A percentile compares a stretch with the other conserved stretches of the same genome.
These are phyloP conservation scores for Medakamo hakoo DNA, from an alignment of 139 green algal genomes.

Conservation along the genomic window DNA sequence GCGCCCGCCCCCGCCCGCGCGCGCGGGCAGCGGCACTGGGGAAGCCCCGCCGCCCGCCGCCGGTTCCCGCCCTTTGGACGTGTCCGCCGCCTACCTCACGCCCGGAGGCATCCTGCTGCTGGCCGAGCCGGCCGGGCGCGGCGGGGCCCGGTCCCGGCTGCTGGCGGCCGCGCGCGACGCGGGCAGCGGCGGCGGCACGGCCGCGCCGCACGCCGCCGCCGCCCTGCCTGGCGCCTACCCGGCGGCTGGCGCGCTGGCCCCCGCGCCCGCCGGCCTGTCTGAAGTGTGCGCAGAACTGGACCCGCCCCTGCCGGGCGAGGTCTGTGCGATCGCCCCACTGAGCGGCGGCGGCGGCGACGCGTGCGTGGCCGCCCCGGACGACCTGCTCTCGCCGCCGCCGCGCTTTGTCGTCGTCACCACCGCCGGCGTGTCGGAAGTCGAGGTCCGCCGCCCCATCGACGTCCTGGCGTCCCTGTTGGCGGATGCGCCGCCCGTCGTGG, in stretches of 20 bases:
- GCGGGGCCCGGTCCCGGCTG: constrained; percentile 30
- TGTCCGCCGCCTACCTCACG: constrained; percentile 46
- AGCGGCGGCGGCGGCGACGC: constrained; percentile 6
- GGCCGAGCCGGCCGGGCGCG: constrained; percentile 30
- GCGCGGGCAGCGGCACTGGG: not conserved
- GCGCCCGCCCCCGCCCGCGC: constrained; percentile 12
- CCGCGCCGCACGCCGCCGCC: constrained; percentile 15
- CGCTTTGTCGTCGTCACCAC: constrained; percentile 66
- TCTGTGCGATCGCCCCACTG: constrained; percentile 9
- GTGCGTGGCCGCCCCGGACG: constrained; percentile 16
- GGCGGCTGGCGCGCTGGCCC: no score
- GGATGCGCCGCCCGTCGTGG: no score
- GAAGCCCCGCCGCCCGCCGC: not conserved
- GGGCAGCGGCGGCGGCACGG: constrained; percentile 15
- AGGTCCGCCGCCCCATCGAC: constrained; percentile 56
- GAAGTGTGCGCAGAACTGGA: constrained; percentile 56
- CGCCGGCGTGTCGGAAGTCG: constrained; percentile 54
- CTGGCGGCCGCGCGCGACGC: constrained; percentile 24
- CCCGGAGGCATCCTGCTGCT: constrained; percentile 44
- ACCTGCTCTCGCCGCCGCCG: constrained; percentile 38
- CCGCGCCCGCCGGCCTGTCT: constrained; percentile 30
- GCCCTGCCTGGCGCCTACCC: constrained; percentile 4
- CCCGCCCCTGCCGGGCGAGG: constrained; percentile 35
- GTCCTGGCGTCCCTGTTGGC: constrained; percentile 15
- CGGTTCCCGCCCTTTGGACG: constrained; percentile 28